Evolutionary conservation across 1,139 yeast species (phyloP), one percentile per base, ranked within the genome.

Genomic region (Pichia sp.): DNA sequence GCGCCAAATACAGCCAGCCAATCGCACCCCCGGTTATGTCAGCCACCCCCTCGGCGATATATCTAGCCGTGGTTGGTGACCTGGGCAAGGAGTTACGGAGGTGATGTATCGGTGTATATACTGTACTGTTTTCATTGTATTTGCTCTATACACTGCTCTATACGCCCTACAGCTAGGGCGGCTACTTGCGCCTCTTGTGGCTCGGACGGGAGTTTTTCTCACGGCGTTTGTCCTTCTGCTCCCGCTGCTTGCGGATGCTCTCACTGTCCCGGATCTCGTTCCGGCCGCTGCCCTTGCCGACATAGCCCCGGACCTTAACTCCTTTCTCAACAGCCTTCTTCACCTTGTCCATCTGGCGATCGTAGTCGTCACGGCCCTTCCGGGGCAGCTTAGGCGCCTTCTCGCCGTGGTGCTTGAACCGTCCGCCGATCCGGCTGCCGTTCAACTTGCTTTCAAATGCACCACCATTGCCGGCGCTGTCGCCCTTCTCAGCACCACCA

Each of bases 301-400:
- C 72, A 70, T 73, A 84, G 14, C 97, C 97, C 74, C 85, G 89
- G 55, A 89, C 90, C 33, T 71, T 70, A 44, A 80, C 69, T 50
- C 98, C 97, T 56, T 83, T 76, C 12, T 86, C 96, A 61, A 85
- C 67, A 5, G 98, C 98, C 63, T 82, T 83, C 51, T 81, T 82
- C 52, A 89, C 93, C 73, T 88, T 86, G 76, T 85, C 84, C 81
- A 87, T 85, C 69, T 93, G 97, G 62, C 78, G 78, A 58, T 84
- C 80, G 71, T 81, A 95, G 70, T 95, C 95, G 67, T 92, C 97
- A 71, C 99, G 83, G 63, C 75, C 84, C 72, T 81, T 91, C 67
- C 91, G 97, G 12, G 98, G 97, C 50, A 86, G 74, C 68, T 83
- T 88, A 50, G 99, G 99, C 2, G 97, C 93, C 61, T 81, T 80